Conservation (phyloP, 345 rosid species). For the Reutealis trisperma region DNA sequence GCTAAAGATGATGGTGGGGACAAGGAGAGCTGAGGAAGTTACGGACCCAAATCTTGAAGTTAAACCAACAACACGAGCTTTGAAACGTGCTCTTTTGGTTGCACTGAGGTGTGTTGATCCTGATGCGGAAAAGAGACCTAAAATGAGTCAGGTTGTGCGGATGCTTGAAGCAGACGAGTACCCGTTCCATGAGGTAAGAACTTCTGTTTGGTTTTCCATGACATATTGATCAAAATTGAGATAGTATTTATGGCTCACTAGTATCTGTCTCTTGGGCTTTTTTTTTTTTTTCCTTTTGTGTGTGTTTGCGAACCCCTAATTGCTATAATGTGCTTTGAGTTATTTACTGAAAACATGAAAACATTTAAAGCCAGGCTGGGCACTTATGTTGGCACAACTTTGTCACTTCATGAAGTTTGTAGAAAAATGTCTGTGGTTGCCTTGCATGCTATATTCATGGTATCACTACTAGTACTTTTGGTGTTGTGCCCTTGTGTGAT, state of each 20-base stretch:
- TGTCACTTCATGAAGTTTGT: neutral
- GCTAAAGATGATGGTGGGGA: constrained; percentile 99
- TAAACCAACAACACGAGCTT: constrained; percentile 82
- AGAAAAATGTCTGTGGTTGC: neutral
- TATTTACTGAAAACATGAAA: neutral
- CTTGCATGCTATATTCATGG: neutral
- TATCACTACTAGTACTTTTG: too few species aligned
- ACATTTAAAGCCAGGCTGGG: neutral
- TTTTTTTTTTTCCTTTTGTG: too few species aligned
- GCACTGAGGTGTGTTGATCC: constrained; percentile 98
- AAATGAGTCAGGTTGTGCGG: constrained; percentile 96
- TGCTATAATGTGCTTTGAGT: neutral
- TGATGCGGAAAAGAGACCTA: constrained; percentile 85
- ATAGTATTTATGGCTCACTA: neutral
- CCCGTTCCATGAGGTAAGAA: constrained; percentile 71
- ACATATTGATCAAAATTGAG: neutral
- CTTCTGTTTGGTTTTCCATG: too few species aligned
- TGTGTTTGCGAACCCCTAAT: neutral
- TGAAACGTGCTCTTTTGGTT: constrained; percentile 86
- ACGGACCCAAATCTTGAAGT: constrained; percentile 82
- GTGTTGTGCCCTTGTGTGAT: too few species aligned
- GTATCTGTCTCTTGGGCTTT: neutral
- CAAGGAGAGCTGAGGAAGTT: constrained; percentile 87
- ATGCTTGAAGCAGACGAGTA: constrained; percentile 98
- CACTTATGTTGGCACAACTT: neutral